Conservation (phyloP, 257 asterid genomes). For the Solanum pinnatisectum region DNA sequence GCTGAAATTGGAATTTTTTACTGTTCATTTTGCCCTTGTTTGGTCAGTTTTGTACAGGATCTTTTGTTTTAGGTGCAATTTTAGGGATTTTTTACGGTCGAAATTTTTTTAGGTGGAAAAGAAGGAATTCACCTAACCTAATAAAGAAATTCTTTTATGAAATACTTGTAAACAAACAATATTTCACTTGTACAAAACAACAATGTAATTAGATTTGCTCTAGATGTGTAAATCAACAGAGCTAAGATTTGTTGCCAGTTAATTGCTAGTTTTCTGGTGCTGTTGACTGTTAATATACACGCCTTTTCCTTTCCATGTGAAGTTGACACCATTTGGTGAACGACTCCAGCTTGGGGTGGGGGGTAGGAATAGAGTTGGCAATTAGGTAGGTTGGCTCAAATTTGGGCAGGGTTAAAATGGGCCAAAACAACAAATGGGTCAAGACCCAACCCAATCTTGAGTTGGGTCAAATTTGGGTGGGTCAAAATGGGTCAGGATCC, state of each 20-base stretch:
- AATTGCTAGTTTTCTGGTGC: background rate
- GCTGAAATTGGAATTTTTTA: background rate
- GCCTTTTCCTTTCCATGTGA: background rate
- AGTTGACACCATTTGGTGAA: background rate
- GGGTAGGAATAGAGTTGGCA: background rate
- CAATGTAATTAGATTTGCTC: background rate
- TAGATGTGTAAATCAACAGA: background rate
- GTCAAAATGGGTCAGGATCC: background rate
- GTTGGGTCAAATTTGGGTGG: too few relatives aligned
- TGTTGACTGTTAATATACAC: background rate
- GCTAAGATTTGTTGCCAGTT: background rate
- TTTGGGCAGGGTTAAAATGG: too few relatives aligned
- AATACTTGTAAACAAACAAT: background rate
- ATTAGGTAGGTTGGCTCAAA: background rate
- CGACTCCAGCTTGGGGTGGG: background rate
- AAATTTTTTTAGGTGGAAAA: background rate
- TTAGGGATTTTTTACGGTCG: background rate
- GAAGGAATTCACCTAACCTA: background rate
- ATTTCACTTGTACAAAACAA: background rate
- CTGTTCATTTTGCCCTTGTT: background rate
- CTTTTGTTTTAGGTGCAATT: background rate
- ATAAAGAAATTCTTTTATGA: background rate
- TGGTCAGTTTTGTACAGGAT: background rate
- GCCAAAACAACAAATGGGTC: too few relatives aligned
- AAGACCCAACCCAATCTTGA: too few relatives aligned